phyloP scores from a whole-genome alignment of 2,329 filamentous ascomycete species.

The Fusarium torulosum region DNA sequence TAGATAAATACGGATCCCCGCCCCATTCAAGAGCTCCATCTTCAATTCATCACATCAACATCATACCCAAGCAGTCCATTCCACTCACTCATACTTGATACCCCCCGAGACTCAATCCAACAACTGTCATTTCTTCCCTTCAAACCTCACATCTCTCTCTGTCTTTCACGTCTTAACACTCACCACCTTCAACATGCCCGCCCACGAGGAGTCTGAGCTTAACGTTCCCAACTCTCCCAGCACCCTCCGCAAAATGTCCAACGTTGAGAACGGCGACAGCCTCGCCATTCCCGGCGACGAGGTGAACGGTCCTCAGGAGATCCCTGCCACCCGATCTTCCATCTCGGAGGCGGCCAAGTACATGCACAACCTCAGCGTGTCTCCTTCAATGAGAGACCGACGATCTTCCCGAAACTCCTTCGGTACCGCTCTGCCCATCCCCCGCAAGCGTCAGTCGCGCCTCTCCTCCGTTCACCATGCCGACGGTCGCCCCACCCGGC shows the following conservation, averaged over 20 bases:
- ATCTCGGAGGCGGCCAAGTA: constrained; percentile 75
- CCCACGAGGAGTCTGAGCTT: constrained; percentile 69
- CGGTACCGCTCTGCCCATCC: constrained; percentile 78
- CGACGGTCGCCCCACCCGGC: constrained; percentile 61
- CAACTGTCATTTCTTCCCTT: constrained; percentile 17
- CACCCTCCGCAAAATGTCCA: constrained; percentile 36
- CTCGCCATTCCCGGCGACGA: constrained; percentile 56
- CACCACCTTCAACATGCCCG: constrained; percentile 64
- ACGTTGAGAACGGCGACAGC: constrained; percentile 35
- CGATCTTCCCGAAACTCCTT: constrained; percentile 81
- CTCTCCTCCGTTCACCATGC: constrained; percentile 70
- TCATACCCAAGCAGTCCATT: constrained; percentile 26
- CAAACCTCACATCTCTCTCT: constrained; percentile 19
- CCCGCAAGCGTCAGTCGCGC: constrained; percentile 75
- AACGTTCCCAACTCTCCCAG: constrained; percentile 36
- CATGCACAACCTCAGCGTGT: constrained; percentile 79
- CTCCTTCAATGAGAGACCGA: constrained; percentile 75
- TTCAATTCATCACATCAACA: constrained; percentile 15
- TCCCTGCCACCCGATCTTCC: constrained; percentile 76
- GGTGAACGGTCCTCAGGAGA: constrained; percentile 70
- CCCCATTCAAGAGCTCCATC: constrained; percentile 26
- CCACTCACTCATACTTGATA: constrained; percentile 38
- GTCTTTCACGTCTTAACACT: background rate
- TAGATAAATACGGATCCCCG: constrained; percentile 42
- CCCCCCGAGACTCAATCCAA: constrained; percentile 11